Evolutionary conservation across 768 basidiomycete species (phyloP).

Genomic region (Boletellus ananiceps): DNA sequence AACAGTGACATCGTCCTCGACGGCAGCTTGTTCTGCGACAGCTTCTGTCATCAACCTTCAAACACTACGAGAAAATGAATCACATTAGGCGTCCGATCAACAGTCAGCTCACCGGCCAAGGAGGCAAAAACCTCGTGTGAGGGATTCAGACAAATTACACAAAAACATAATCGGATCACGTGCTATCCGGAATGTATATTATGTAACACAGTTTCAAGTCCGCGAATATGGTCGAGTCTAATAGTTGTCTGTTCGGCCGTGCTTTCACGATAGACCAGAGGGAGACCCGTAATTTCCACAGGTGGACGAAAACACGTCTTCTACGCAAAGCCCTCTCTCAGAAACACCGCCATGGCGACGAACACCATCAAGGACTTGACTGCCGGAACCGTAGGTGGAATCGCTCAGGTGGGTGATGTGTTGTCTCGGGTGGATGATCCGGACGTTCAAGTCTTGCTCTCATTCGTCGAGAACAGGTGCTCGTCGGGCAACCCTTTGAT

Average conservation of each 20-base stretch:
- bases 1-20: not conserved
- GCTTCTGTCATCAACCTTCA: slow-evolving; percentile 12
- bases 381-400: slow-evolving; percentile 88
- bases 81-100: not conserved
- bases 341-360: slow-evolving; percentile 23
- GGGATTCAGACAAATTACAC: not conserved
- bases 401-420: slow-evolving; percentile 63
- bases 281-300: not conserved
- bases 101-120: slow-evolving; percentile 11
- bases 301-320: no score
- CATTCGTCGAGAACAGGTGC: slow-evolving; percentile 46
- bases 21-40: slow-evolving; percentile 6
- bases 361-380: slow-evolving; percentile 83
- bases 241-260: not conserved
- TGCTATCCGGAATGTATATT: not conserved
- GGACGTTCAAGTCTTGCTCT: not conserved
- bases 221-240: slow-evolving; percentile 3
- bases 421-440: not conserved
- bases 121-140: no score
- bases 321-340: not conserved
- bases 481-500: slow-evolving; percentile 94
- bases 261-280: not conserved
- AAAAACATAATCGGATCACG: slow-evolving; percentile 9
- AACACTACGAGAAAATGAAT: slow-evolving; percentile 11
- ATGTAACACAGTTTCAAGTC: slow-evolving; percentile 10